Evolutionary conservation across 2,329 filamentous ascomycete species (phyloP).

Genomic region (Aspergillus sp.): DNA sequence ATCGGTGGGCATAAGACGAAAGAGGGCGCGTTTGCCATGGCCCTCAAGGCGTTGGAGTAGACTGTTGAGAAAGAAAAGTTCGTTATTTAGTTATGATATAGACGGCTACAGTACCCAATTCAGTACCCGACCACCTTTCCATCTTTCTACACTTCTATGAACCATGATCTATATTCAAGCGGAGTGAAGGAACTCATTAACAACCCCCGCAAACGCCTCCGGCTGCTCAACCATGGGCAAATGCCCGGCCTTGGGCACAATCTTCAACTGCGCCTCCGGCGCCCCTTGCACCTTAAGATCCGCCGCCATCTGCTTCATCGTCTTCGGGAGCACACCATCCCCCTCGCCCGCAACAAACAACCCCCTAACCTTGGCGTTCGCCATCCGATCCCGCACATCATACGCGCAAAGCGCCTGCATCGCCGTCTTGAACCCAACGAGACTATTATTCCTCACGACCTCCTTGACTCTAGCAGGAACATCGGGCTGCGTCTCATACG

Average conservation of each 20-base stretch:
- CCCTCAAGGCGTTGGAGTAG: conserved; percentile 38
- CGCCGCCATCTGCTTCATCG: conserved; percentile 75
- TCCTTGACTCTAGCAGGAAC: conserved; percentile 63
- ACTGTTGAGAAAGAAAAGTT: not conserved
- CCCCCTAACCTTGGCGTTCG: conserved; percentile 45
- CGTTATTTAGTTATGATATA: not conserved
- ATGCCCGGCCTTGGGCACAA: conserved; percentile 75
- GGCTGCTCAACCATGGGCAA: conserved; percentile 83
- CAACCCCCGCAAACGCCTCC: conserved; percentile 66
- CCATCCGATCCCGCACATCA: conserved; percentile 54
- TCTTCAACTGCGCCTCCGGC: conserved; percentile 62
- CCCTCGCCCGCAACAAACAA: conserved; percentile 73
- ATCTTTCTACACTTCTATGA: not conserved
- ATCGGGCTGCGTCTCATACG: conserved; percentile 61
- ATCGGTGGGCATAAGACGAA: conserved; percentile 94
- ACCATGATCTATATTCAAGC: not conserved
- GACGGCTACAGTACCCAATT: not conserved
- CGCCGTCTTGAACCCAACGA: conserved; percentile 79
- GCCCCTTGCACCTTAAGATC: conserved; percentile 61
- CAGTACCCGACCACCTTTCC: not conserved
- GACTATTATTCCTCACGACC: conserved; percentile 71
- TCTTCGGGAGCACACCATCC: conserved; percentile 76
- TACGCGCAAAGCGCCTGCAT: conserved; percentile 65
- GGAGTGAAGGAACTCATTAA: conserved; percentile 60
- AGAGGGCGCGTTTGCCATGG: conserved; percentile 86